Conservation (phyloP, 805 yeast genomes). For the Yarrowia yakushimensis region DNA sequence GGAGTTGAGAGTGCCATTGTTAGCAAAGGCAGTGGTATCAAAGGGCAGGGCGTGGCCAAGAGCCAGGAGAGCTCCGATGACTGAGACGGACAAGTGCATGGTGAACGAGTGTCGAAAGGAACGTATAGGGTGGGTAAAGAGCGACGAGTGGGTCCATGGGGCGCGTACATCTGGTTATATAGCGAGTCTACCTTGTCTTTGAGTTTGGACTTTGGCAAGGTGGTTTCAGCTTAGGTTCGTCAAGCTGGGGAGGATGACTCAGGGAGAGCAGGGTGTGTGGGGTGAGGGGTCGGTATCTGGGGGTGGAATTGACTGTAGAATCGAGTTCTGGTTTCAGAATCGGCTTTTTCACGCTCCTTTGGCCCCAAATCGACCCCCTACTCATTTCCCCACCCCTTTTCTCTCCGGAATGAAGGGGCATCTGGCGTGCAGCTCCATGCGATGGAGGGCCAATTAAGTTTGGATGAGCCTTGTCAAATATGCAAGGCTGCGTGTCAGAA, state of each 20-base stretch:
- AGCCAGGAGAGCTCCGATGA: constrained; percentile 6
- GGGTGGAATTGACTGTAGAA: neutral
- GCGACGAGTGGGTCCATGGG: neutral
- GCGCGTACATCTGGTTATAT: constrained; percentile 3
- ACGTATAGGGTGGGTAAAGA: constrained; percentile 22
- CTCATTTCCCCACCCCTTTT: neutral
- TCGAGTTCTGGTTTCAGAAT: neutral
- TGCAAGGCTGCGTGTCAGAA: constrained; percentile 1
- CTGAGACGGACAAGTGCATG: neutral
- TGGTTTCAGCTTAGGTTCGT: neutral
- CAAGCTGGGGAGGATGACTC: too few species aligned
- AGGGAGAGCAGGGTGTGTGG: too few species aligned
- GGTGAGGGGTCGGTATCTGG: too few species aligned
- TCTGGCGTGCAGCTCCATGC: constrained; percentile 3
- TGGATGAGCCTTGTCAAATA: constrained; percentile 11
- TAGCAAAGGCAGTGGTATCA: constrained; percentile 7
- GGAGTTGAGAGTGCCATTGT: neutral
- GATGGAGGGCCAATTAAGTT: neutral
- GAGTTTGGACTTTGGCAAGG: neutral
- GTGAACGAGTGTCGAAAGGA: neutral
- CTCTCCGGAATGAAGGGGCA: constrained; percentile 18
- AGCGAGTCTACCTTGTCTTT: neutral
- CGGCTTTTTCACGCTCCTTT: neutral
- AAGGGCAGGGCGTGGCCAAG: constrained; percentile 5
- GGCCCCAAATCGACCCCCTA: neutral